Evolutionary conservation across 345 rosid genomes (phyloP), one percentile per base, ranked within the genome.

Genomic region (Salix exigua): DNA sequence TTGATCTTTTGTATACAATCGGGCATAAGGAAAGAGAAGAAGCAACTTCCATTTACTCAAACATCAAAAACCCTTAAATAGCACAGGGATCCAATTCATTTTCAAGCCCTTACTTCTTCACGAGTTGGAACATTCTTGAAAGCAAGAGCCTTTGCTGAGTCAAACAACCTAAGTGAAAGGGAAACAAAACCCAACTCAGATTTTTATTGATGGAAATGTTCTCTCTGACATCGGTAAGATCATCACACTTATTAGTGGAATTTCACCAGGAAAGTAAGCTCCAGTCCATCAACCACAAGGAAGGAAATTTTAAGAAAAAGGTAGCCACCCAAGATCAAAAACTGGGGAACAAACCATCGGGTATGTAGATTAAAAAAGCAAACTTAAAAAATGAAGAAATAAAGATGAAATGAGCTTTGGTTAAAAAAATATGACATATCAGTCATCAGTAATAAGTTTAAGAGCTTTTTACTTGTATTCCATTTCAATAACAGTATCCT

Each of bases 121-220:
- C 87, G 90, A 7, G 88, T 80, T 30, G 97, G 97, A 78, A 94
- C 90, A 85, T 90, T 92, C 4, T 73, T 65, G 73, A 90, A 92
- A 86, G 97, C 98, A 77, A 94, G 86, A 82, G 96, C 96, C 84
- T 90, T 92, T 68, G 97, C 91, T 25, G 98, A 94, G 85, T 94
- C 97, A 79, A 87, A 91, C 83, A 94, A 4, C 90, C 97, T 94
- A 66, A 78, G 48, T 21, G 4, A 72, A 68, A 77, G 21, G 62
- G 38, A 65, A 53, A 71, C 58, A 28, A 70, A 77, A 81, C 33
- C 67, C 70, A 78, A 70, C 11, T 71, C 51, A 46, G 46, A 42
- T 68, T 72, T 35, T 26, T 26, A 30, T n/a, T 25, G 28, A 74
- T 10, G 18, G 19, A 46, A 28, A 58, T 8, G 30, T 46, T 30